Base-by-base conservation (phyloP, 257 asterid species). In the Capsicum baccatum region DNA sequence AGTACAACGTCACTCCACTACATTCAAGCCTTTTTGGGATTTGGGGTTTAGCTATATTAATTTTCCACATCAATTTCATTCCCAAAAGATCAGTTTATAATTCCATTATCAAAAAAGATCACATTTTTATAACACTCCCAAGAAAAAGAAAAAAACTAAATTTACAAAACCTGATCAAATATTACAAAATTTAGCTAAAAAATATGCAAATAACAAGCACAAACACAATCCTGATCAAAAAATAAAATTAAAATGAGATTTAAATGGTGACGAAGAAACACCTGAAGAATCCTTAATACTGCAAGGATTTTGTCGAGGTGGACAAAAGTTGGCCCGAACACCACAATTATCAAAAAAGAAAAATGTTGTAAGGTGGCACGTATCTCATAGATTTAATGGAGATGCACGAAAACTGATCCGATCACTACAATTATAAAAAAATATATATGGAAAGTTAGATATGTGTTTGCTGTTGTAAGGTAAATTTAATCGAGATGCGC, bases 191-290 rank as follows among this genome's bases (percentile, higher is more conserved):
- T 12, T 66, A 63, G 69, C 6, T 10, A 44, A 4, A 63, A 62
- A 21, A 63, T 63, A 66, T 66, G 19, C 47, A 63, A 8, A 39
- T 39, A 21, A 63, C 35, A 47, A 48, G 42, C 59, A 52, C 47
- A 76, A 69, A 13, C 37, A 76, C 81, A 76, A 52, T 26, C 26
- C 54, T 26, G 63, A 76, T 76, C 44, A 74, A 52, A 12, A 76
- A 76, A 52, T 6, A 26, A 10, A 74, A 76, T 52, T 0, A 76
- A 52, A 54, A 6, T 50, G 60, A 74, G 44, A 74, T 50, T 76
- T 4, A 52, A 14, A 76, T 14, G 26, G 26, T 52, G 3, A n/a
- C 4, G 59, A 73, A 48, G 37, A 50, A 73, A 73, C 33, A 73
- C 63, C 63, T 76, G 81, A 52, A 63, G 39, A 63, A 57, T 57